These are phyloP conservation scores for Irpex sp. DNA, from an alignment of 1,284 basidiomycete species.

Conservation along the genomic window DNA sequence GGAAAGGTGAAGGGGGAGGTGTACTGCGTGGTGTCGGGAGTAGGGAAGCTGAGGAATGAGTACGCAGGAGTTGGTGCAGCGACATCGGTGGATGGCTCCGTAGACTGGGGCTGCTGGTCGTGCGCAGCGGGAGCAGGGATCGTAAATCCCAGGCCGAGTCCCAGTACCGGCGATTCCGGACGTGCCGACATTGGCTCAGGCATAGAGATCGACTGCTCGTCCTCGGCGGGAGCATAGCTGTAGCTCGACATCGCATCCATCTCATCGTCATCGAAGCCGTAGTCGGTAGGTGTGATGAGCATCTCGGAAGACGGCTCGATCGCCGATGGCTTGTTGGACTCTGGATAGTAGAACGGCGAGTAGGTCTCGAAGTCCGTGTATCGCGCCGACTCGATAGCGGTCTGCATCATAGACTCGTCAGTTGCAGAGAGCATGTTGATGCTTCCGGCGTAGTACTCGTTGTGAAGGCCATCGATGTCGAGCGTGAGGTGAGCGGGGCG, in stretches of 20 bases:
- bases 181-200: constrained; percentile 13
- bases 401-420: constrained; percentile 61
- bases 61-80: constrained; percentile 19
- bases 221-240: constrained; percentile 22
- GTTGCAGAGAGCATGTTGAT: constrained; percentile 45
- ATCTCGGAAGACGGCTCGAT: constrained; percentile 19
- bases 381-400: constrained; percentile 48
- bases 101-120: constrained; percentile 13
- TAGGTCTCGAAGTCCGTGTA: constrained; percentile 20
- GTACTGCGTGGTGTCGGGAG: constrained; percentile 8
- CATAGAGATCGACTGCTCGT: constrained; percentile 12
- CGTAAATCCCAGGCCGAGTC: constrained; percentile 16
- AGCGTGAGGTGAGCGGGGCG: constrained; percentile 45
- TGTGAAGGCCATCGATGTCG: constrained; percentile 49
- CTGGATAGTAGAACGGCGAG: constrained; percentile 17
- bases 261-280: constrained; percentile 19
- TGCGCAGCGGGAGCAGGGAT: constrained; percentile 9
- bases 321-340: constrained; percentile 20
- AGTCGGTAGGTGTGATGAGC: constrained; percentile 18
- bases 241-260: constrained; percentile 18
- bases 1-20: constrained; percentile 2
- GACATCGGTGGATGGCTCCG: constrained; percentile 15
- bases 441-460: constrained; percentile 48
- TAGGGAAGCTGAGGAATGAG: constrained; percentile 23
- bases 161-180: constrained; percentile 23